Base-by-base conservation (phyloP, 208 protist genomes). In the Leptomonas pyrrhocoris region DNA sequence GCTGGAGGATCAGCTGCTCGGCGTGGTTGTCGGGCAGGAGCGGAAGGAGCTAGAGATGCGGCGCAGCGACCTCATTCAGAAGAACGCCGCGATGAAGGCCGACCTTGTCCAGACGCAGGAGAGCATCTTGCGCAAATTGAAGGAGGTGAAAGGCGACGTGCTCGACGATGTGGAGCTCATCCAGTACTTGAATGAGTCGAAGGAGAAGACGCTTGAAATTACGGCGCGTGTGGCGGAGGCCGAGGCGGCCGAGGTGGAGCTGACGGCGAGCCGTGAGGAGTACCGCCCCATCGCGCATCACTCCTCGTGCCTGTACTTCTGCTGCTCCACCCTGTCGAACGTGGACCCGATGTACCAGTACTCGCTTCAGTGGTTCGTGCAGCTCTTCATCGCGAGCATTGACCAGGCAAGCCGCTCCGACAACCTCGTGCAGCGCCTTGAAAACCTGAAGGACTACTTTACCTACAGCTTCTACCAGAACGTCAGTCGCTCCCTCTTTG, bases 141-240 rank as follows among this genome's bases (percentile, higher is more conserved):
- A 97, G 60, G 93, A 98, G 67, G 95, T 98, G 1, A 68, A 94
- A 63, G 97, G 96, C 34, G 93, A 99, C 75, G 98, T 99, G 68
- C 83, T 99, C 4, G 98, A 99, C 68, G 98, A 99, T 79, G 97
- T 99, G 73, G 88, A 94, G 66, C 89, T 99, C 5, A 99, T 99
- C 63, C 81, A 84, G 62, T 98, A 98, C 79, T 75, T 98, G 53
- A 93, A 98, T 61, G 94, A 97, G 68, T 99, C 98, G 9, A 99
- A 99, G 81, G 81, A 94, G 34, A 98, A 95, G 59, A 97, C 96
- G 45, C 76, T 80, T 21, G 93, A 98, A 60, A 98, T 98, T 62
- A 88, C 88, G 36, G 74, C 89, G 16, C 97, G 97, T 67, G 94
- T 99, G 40, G 94, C 84, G 8, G 98, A 99, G 83, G 94, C 96